These are phyloP conservation scores for Globisporangium abappressorium DNA, from an alignment of 352 stramenopile species.

Conservation along the genomic window DNA sequence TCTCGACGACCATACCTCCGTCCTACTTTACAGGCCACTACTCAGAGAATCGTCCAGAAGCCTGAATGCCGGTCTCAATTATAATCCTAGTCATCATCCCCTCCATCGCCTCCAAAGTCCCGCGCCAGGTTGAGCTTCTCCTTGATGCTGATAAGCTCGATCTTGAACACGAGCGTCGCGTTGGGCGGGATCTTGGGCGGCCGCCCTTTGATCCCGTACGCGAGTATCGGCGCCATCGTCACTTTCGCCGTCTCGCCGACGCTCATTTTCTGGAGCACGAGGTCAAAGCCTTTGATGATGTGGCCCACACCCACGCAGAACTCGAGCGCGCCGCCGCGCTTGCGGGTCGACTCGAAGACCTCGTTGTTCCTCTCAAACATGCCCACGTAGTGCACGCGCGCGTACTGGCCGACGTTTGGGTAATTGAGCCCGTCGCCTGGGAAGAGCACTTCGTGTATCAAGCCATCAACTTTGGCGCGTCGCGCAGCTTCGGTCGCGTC, in stretches of 20 bases:
- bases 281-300: conserved; percentile 66
- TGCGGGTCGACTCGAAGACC: conserved; percentile 67
- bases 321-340: conserved; percentile 58
- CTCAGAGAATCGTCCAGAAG: neutral
- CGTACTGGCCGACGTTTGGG: conserved; percentile 57
- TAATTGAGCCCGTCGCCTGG: conserved; percentile 55
- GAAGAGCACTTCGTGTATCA: conserved; percentile 55
- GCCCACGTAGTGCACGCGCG: conserved; percentile 68
- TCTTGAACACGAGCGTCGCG: conserved; percentile 70
- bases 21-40: neutral
- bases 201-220: conserved; percentile 68
- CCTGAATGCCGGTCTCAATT: neutral
- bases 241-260: conserved; percentile 67
- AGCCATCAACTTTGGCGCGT: conserved; percentile 33
- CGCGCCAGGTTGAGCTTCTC: conserved; percentile 51
- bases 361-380: conserved; percentile 46
- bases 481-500: conserved; percentile 42
- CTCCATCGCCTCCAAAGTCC: conserved; percentile 14
- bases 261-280: conserved; percentile 71
- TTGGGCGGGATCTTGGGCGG: conserved; percentile 69
- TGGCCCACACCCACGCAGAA: conserved; percentile 71
- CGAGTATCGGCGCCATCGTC: conserved; percentile 59
- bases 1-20: neutral
- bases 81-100: neutral
- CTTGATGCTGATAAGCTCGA: conserved; percentile 80